Evolutionary conservation across 2,329 filamentous ascomycete genomes (phyloP).

Genomic region (Calonectria fujianensis): DNA sequence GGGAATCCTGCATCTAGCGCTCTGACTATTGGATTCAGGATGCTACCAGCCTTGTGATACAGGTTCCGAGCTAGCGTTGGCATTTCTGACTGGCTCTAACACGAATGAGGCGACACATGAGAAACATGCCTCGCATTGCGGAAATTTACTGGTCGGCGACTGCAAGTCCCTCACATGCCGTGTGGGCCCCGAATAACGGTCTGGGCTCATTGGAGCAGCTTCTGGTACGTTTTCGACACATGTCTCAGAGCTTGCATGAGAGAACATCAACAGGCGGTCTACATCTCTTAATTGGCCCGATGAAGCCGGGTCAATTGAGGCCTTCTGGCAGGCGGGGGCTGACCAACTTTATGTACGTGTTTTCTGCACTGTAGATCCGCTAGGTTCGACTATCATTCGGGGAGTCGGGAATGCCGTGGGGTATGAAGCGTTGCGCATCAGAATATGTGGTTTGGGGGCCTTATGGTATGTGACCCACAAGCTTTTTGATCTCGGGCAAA

Average conservation of each 20-base stretch:
- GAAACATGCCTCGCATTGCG: slow-evolving; percentile 1
- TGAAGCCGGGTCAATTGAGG: not conserved
- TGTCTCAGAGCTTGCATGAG: slow-evolving; percentile 6
- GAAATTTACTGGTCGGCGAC: not conserved
- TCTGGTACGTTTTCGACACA: slow-evolving; percentile 5
- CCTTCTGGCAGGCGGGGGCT: not conserved
- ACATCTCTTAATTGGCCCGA: not conserved
- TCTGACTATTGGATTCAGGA: not conserved
- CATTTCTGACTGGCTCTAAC: not conserved
- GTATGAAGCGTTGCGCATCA: not conserved
- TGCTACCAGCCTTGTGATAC: not conserved
- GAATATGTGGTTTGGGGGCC: not conserved
- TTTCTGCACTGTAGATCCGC: not conserved
- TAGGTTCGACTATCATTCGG: not conserved
- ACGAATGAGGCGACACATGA: not conserved
- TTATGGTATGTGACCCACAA: slow-evolving; percentile 19
- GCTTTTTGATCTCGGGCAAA: not conserved
- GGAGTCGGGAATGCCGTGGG: slow-evolving; percentile 5
- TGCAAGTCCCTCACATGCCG: not conserved
- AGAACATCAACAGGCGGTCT: not conserved
- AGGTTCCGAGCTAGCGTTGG: too few species aligned
- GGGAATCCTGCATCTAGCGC: not conserved
- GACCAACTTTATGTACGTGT: not conserved
- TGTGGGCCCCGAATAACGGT: slow-evolving; percentile 1
- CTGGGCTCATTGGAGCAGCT: not conserved